A percentile compares a stretch with the other conserved stretches of the same genome.
phyloP scores from a whole-genome alignment of 768 basidiomycete species.

The Suillus ampliporus region DNA sequence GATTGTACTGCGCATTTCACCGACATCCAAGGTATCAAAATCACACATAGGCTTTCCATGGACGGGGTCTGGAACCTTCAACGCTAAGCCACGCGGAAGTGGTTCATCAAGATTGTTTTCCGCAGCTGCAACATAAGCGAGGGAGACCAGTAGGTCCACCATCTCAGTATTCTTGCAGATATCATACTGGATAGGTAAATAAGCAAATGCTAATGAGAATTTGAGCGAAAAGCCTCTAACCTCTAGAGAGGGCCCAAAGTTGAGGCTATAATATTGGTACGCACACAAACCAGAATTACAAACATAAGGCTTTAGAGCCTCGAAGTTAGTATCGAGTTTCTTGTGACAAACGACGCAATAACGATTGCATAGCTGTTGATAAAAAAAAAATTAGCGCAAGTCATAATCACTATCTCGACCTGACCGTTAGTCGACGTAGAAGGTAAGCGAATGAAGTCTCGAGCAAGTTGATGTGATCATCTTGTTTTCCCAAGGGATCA shows the following conservation, averaged over 20 bases:
- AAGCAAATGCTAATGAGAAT: not conserved
- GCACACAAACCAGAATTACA: conserved; percentile 68
- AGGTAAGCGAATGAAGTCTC: conserved; percentile 70
- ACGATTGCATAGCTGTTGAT: conserved; percentile 62
- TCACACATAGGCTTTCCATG: conserved; percentile 42
- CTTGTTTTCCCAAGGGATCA: conserved; percentile 51
- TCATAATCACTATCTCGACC: conserved; percentile 14
- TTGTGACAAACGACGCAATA: conserved; percentile 82
- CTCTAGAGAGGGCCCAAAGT: conserved; percentile 71
- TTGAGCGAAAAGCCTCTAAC: conserved; percentile 38
- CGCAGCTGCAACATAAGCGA: conserved; percentile 60
- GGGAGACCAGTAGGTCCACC: conserved; percentile 72
- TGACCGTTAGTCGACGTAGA: conserved; percentile 63
- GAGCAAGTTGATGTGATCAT: conserved; percentile 58
- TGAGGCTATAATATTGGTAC: conserved; percentile 71
- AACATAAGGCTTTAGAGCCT: conserved; percentile 76
- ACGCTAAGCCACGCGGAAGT: conserved; percentile 62
- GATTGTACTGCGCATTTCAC: conserved; percentile 55
- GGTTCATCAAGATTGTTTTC: conserved; percentile 61
- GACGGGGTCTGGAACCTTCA: conserved; percentile 50
- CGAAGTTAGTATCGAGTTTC: conserved; percentile 54
- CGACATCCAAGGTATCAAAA: conserved; percentile 51
- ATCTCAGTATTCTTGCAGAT: conserved; percentile 65
- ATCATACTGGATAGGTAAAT: conserved; percentile 56
- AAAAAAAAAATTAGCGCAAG: conserved; percentile 2